phyloP scores from a whole-genome alignment of 164 flowering plant species.

The Chloranthus sessilifolius region DNA sequence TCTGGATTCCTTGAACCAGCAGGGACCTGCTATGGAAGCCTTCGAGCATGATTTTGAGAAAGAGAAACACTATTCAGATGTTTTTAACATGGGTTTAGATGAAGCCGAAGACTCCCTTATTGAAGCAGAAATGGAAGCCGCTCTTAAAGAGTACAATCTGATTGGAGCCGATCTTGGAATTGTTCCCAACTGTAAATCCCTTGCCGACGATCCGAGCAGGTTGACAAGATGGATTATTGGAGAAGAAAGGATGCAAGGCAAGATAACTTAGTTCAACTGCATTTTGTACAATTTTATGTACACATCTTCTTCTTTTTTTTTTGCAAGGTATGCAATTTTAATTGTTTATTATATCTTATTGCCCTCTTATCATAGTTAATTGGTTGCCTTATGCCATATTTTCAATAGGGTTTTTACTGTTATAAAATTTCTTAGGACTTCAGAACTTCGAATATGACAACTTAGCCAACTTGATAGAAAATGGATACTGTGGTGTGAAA shows the following conservation, averaged over 20 bases:
- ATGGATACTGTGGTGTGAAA: no score
- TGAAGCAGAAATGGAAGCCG: constrained; percentile 74
- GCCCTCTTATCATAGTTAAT: no score
- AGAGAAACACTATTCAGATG: constrained; percentile 70
- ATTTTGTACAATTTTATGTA: no score
- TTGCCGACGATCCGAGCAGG: constrained; percentile 62
- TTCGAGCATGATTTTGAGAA: constrained; percentile 59
- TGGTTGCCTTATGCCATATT: no score
- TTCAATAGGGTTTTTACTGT: no score
- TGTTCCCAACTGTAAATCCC: constrained; percentile 41
- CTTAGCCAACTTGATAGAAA: no score
- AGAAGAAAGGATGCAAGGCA: constrained; percentile 40
- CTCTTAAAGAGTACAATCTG: constrained; percentile 49
- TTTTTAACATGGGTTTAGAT: constrained; percentile 33
- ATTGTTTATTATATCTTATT: no score
- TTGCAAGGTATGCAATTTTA: no score
- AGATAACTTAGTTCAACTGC: no score
- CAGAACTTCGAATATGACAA: no score
- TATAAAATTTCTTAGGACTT: no score
- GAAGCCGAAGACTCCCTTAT: constrained; percentile 36
- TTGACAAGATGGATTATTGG: constrained; percentile 76
- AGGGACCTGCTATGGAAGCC: constrained; percentile 76
- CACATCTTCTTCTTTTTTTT: no score
- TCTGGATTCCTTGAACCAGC: constrained; percentile 7
- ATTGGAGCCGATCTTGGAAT: constrained; percentile 79